Base-by-base conservation (phyloP, 306 rosid species). In the Phaseolus lunatus region DNA sequence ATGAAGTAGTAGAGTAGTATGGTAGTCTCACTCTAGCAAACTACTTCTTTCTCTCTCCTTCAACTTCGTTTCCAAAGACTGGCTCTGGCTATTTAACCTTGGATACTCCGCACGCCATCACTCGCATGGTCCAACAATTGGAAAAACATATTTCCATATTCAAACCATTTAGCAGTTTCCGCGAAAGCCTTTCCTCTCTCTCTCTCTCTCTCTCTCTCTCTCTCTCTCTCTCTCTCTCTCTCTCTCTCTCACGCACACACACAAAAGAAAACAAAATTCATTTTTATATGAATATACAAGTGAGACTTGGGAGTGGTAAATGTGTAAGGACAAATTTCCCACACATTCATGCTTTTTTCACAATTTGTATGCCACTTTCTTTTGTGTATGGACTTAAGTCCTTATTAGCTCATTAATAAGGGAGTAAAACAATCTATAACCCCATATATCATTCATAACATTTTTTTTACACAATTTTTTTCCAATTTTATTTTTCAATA, bases 1-100 rank as follows among this genome's bases (percentile, higher is more conserved):
- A 37, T 37, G 65, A 0, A 15, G 43, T 22, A 22, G 61, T 15
- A 31, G 44, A 16, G 15, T 39, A 64, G 23, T 47, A 11, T n/a
- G 43, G 2, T 53, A 63, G 81, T 58, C 5, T 33, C 70, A 57
- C 50, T 76, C 59, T 12, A 57, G 35, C 31, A 4, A 48, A 33
- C 39, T 12, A 11, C 16, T 9, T 62, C 43, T 62, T 41, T 62
- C 69, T 63, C 37, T 35, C 26, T 16, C 23, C 35, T 62, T 85
- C 79, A 76, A 81, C 81, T 81, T 74, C 79, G 57, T 35, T 81
- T 81, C 66, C 37, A 8, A 44, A 27, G 81, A 64, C 62, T 45
- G 2, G 3, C 18, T 81, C 9, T 72, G 47, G 85, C 65, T 87
- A 83, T 92, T 88, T 92, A 92, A 86, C 74, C 44, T 67, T 3